Evolutionary conservation across 2,329 filamentous ascomycete genomes (phyloP).

Genomic region (Neonectria ditissima): DNA sequence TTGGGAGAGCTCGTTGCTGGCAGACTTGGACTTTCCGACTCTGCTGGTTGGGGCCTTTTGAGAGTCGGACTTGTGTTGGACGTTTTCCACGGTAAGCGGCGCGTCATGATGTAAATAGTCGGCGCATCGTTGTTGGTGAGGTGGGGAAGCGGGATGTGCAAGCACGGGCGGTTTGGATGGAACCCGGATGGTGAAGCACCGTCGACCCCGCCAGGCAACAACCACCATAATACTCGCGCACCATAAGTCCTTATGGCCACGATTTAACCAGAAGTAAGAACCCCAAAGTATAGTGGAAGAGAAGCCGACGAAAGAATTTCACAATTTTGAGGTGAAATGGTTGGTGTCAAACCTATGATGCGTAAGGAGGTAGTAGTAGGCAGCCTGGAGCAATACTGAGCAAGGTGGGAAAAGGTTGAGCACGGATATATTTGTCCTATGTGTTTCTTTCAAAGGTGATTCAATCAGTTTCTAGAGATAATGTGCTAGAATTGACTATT

Average conservation of each 20-base stretch:
- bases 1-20: slow-evolving; percentile 18
- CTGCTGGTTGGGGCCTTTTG: slow-evolving; percentile 20
- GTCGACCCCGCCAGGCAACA: neutral
- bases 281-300: neutral
- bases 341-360: neutral
- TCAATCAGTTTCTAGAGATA: neutral
- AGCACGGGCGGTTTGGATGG: neutral
- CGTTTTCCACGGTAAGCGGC: slow-evolving; percentile 64
- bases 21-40: slow-evolving; percentile 23
- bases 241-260: neutral
- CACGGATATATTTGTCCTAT: neutral
- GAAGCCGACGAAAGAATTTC: neutral
- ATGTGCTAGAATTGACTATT: no score
- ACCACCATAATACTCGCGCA: neutral
- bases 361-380: neutral
- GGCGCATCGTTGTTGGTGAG: slow-evolving; percentile 7
- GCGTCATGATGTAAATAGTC: slow-evolving; percentile 55
- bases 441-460: neutral
- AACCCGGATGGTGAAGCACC: neutral
- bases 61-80: slow-evolving; percentile 31
- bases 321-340: neutral
- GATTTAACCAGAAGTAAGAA: neutral
- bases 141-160: slow-evolving; percentile 3
- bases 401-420: neutral
- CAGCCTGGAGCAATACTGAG: neutral